A percentile compares a stretch with the other conserved stretches of the same genome.
Conservation (phyloP, 768 basidiomycete species). For the Leccinellum luteum region DNA sequence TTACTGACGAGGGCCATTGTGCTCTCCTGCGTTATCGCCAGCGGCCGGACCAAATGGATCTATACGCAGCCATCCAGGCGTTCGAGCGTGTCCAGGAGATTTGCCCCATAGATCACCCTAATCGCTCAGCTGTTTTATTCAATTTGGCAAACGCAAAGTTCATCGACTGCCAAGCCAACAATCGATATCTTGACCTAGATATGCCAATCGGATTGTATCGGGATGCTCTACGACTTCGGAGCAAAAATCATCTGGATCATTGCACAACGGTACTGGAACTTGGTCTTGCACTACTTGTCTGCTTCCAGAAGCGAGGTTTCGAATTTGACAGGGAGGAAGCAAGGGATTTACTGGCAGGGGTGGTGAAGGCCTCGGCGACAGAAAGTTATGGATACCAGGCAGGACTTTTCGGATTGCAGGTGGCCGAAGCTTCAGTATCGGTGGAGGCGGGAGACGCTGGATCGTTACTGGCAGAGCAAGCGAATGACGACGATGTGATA, state of each 20-base stretch:
- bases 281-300: background rate
- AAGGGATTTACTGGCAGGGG: background rate
- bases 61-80: background rate
- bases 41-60: background rate
- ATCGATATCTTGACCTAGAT: background rate
- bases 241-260: background rate
- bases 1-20: background rate
- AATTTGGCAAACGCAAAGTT: background rate
- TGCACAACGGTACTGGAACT: background rate
- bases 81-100: background rate
- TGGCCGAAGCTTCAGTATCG: too few relatives aligned
- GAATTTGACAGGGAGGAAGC: background rate
- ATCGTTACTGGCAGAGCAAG: too few relatives aligned
- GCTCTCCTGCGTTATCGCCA: background rate
- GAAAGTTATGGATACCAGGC: background rate
- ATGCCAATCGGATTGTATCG: background rate
- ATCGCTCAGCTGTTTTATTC: background rate
- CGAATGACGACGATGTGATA: too few relatives aligned
- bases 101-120: background rate
- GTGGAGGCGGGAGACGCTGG: too few relatives aligned
- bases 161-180: background rate
- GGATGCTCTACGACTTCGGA: background rate
- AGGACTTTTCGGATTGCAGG: background rate
- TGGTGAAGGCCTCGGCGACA: background rate
- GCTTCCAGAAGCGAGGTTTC: background rate